These are phyloP conservation scores for Botrytis elliptica DNA, from an alignment of 2,329 filamentous ascomycete genomes.

Conservation along the genomic window DNA sequence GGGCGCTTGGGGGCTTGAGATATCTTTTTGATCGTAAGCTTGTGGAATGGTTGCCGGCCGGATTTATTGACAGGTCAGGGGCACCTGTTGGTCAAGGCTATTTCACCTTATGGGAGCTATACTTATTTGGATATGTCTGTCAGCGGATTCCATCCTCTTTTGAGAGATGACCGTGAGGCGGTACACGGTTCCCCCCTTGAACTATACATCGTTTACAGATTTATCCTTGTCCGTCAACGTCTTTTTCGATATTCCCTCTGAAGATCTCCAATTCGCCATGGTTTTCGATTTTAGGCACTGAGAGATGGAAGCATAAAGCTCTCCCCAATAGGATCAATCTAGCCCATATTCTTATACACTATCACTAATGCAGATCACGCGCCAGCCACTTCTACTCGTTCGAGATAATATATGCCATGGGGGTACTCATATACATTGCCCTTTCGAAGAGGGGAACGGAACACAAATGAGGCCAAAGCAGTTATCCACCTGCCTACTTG, in stretches of 20 bases:
- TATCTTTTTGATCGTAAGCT: constrained; percentile 17
- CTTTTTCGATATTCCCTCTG: constrained; percentile 32
- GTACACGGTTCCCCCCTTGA: constrained; percentile 31
- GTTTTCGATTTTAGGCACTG: constrained; percentile 37
- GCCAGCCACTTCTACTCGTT: constrained; percentile 35
- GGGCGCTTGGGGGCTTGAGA: constrained; percentile 24
- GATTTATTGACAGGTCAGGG: constrained; percentile 33
- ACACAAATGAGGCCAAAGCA: constrained; percentile 23
- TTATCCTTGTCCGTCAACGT: constrained; percentile 30
- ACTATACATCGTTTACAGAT: constrained; percentile 25
- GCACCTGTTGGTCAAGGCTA: constrained; percentile 22
- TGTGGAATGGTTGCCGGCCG: constrained; percentile 14
- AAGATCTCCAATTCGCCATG: constrained; percentile 32
- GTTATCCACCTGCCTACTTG: constrained; percentile 26
- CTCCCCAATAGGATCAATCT: constrained; percentile 24
- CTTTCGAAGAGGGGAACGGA: constrained; percentile 27
- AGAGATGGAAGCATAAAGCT: constrained; percentile 15
- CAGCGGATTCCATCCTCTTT: constrained; percentile 30
- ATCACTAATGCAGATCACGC: constrained; percentile 37
- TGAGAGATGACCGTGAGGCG: constrained; percentile 29
- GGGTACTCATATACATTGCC: constrained; percentile 27
- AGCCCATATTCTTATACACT: constrained; percentile 18
- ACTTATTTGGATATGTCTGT: constrained; percentile 28
- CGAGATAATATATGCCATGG: constrained; percentile 26
- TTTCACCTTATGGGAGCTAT: constrained; percentile 24